phyloP scores from a whole-genome alignment of 2,329 filamentous ascomycete species.

The Aspergillus sp. region DNA sequence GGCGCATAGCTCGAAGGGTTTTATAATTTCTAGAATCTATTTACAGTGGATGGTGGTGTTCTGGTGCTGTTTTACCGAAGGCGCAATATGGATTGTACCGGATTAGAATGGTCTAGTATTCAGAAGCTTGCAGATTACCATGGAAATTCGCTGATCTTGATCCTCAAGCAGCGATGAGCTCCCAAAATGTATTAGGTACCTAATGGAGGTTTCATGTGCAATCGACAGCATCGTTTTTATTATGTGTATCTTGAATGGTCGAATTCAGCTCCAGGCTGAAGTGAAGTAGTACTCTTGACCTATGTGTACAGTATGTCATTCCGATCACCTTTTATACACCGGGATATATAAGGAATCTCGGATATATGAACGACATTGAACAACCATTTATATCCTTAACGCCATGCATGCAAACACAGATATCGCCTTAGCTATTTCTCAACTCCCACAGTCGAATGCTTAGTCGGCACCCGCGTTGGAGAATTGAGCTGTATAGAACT shows the following conservation, averaged over 20 bases:
- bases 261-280: not conserved
- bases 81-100: not conserved
- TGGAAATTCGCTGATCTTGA: not conserved
- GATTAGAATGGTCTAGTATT: not conserved
- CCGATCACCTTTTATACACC: not conserved
- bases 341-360: not conserved
- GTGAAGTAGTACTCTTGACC: not conserved
- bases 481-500: slow-evolving; percentile 39
- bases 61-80: not conserved
- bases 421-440: not conserved
- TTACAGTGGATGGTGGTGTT: not conserved
- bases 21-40: not conserved
- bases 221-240: not conserved
- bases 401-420: slow-evolving; percentile 17
- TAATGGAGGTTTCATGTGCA: not conserved
- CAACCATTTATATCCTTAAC: slow-evolving; percentile 12
- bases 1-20: not conserved
- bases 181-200: not conserved
- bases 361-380: not conserved
- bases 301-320: not conserved
- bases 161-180: not conserved
- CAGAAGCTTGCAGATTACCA: not conserved
- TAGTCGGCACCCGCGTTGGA: slow-evolving; percentile 33
- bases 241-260: not conserved
- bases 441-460: slow-evolving; percentile 7